Base-by-base conservation (phyloP, 257 asterid species). In the Forsythia suspensa region DNA sequence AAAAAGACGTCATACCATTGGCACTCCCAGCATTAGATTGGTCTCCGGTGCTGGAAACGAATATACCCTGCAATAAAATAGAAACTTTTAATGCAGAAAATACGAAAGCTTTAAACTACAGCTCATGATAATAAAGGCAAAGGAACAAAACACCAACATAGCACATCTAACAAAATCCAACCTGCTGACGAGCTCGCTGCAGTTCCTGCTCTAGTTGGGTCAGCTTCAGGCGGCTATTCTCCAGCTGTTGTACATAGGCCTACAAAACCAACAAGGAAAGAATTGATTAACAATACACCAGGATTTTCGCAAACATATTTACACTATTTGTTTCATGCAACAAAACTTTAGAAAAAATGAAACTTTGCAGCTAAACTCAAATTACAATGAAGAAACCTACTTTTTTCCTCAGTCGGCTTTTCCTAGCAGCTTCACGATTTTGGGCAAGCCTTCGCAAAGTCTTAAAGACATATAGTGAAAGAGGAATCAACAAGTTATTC, bases 41-140 rank as follows among this genome's bases (percentile, higher is more conserved):
- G 83, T 95, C 98, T 77, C 96, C 92, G 39, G 80, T 82, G 88
- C 84, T 91, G 74, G 97, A 87, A 80, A 90, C 84, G 84, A 81
- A 91, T 38, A 90, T 73, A 13, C 97, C 98, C 87, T 92, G 74
- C 71, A 63, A 68, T 44, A 74, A 67, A 57, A 83, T 24, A 38
- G 21, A 7, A 42, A 67, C 66, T 63, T 63, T 8, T 29, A 63
- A 63, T 63, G 70, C 38, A 8, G 15, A 63, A 63, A 18, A 57
- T 6, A 63, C 8, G 39, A 12, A 63, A 63, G 39, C 15, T 63
- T 63, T 63, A 63, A 63, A 24, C 39, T 63, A 8, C 37, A 3
- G 5, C 39, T 63, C 39, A 29, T 11, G 37, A 63, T 55, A 55
- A 5, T 16, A 18, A n/a, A 18, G 65, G 70, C 39, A 63, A 8